Evolutionary conservation across 1,139 yeast genomes (phyloP).

Genomic region (Yamadazyma friedrichii): DNA sequence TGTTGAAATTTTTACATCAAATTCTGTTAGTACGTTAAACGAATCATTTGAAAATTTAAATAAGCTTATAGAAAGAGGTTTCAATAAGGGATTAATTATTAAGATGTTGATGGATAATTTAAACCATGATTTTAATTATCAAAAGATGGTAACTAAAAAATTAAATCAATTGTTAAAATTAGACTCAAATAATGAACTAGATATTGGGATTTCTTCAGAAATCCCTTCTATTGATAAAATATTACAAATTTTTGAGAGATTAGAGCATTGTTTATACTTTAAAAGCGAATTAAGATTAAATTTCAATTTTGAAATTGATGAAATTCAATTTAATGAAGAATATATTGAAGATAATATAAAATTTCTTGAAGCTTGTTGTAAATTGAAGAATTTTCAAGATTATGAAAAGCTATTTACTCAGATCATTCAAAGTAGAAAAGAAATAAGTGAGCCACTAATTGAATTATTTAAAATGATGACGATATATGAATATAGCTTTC

Average conservation of each 20-base stretch:
- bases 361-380: conserved; percentile 7
- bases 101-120: conserved; percentile 25
- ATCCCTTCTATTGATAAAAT: conserved; percentile 17
- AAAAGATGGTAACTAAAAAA: conserved; percentile 20
- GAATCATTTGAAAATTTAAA: conserved; percentile 24
- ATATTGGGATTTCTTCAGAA: conserved; percentile 6
- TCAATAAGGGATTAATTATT: conserved; percentile 25
- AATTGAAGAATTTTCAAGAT: neutral
- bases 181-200: conserved; percentile 3
- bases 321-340: conserved; percentile 6
- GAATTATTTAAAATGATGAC: conserved; percentile 26
- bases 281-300: conserved; percentile 9
- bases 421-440: conserved; percentile 10
- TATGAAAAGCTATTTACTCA: conserved; percentile 2
- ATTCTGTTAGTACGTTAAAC: conserved; percentile 18
- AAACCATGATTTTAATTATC: conserved; percentile 31
- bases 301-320: neutral
- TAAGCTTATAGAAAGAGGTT: conserved; percentile 28
- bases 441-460: conserved; percentile 12
- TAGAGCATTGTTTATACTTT: conserved; percentile 12
- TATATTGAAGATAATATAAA: conserved; percentile 13
- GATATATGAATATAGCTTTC: conserved; percentile 10
- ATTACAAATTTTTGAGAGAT: conserved; percentile 8
- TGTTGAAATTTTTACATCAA: conserved; percentile 49
- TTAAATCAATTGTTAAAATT: conserved; percentile 9